Evolutionary conservation across 768 basidiomycete species (phyloP).

Genomic region (Mycena pura): DNA sequence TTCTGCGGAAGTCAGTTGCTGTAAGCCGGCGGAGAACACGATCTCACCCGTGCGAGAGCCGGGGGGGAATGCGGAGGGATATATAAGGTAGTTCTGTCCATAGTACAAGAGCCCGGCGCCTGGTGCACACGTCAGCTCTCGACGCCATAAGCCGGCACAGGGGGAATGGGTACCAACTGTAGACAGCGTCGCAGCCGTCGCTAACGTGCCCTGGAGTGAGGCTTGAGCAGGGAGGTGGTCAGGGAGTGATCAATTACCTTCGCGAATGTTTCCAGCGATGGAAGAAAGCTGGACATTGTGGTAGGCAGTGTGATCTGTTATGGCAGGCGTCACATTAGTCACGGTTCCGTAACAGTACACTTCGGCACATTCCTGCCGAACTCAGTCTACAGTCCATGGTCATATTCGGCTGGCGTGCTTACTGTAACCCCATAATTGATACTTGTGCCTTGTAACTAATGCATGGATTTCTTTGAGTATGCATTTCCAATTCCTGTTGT

Average conservation of each 20-base stretch:
- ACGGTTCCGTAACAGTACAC: not conserved
- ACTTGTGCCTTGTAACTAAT: too few relatives aligned
- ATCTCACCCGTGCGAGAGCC: conserved; percentile 79
- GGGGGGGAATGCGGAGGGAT: conserved; percentile 80
- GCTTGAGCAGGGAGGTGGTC: not conserved
- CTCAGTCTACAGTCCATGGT: too few relatives aligned
- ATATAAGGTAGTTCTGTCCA: conserved; percentile 89
- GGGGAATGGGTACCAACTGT: conserved; percentile 54
- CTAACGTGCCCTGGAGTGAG: conserved; percentile 52
- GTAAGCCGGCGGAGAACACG: conserved; percentile 10
- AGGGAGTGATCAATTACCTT: conserved; percentile 40
- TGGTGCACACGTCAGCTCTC: conserved; percentile 34
- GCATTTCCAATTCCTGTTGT: too few relatives aligned
- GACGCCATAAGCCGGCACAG: not conserved
- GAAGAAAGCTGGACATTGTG: conserved; percentile 37
- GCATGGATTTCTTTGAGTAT: too few relatives aligned
- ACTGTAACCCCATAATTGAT: too few relatives aligned
- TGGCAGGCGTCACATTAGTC: not conserved
- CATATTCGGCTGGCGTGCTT: too few relatives aligned
- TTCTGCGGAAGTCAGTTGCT: conserved; percentile 32
- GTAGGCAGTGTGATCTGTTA: not conserved
- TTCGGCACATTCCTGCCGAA: too few relatives aligned
- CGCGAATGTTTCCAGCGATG: conserved; percentile 54
- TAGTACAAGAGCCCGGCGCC: conserved; percentile 81
- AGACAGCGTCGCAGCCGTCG: conserved; percentile 62